phyloP scores from a whole-genome alignment of 2,329 filamentous ascomycete genomes.

The Fusarium praegraminearum region DNA sequence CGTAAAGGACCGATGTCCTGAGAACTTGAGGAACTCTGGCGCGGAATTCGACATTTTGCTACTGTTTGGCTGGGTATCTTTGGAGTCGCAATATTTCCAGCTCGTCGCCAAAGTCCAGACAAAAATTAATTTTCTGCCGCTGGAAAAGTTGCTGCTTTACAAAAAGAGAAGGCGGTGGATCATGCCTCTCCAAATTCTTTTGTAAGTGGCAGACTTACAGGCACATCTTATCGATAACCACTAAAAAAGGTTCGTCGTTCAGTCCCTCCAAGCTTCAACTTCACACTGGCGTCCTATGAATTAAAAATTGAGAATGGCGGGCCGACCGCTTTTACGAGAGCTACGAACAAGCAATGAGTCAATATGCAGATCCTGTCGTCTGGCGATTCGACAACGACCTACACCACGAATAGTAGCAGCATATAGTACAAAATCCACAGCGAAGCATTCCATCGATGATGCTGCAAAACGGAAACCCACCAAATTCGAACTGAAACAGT shows the following conservation, averaged over 20 bases:
- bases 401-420: slow-evolving; percentile 47
- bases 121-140: slow-evolving; percentile 57
- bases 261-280: slow-evolving; percentile 16
- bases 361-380: slow-evolving; percentile 56
- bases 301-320: slow-evolving; percentile 54
- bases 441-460: slow-evolving; percentile 30
- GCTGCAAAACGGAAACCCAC: slow-evolving; percentile 44
- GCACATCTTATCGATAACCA: slow-evolving; percentile 52
- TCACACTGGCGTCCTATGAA: slow-evolving; percentile 9
- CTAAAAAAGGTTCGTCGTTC: slow-evolving; percentile 42
- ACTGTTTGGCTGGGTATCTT: slow-evolving; percentile 42
- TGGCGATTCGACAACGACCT: slow-evolving; percentile 48
- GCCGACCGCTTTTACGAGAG: slow-evolving; percentile 53
- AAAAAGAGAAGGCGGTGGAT: slow-evolving; percentile 50
- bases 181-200: neutral
- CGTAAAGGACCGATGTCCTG: slow-evolving; percentile 83
- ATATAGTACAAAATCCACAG: slow-evolving; percentile 49
- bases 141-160: slow-evolving; percentile 28
- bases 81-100: slow-evolving; percentile 40
- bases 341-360: slow-evolving; percentile 52
- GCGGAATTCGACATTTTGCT: slow-evolving; percentile 58
- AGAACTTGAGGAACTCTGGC: slow-evolving; percentile 77
- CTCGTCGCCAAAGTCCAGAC: slow-evolving; percentile 19
- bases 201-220: slow-evolving; percentile 24
- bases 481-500: slow-evolving; percentile 46